Conservation (phyloP, 2,329 filamentous ascomycete species). For the Trichoderma sp. region DNA sequence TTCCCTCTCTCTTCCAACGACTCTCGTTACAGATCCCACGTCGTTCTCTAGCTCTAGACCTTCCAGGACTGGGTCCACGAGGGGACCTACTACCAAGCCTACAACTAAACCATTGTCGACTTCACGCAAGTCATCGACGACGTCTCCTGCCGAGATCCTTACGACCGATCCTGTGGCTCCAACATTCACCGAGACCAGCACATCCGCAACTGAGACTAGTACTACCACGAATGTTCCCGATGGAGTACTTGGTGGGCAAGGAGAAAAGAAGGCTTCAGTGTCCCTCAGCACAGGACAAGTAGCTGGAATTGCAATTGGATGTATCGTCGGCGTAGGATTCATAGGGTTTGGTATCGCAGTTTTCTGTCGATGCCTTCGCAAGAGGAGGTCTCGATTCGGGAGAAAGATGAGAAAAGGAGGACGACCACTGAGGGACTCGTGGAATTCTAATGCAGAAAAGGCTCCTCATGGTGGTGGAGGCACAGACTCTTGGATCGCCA, state of each 20-base stretch:
- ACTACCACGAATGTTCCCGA: conserved; percentile 16
- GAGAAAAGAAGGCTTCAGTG: neutral
- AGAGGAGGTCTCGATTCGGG: conserved; percentile 35
- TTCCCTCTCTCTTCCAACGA: conserved; percentile 28
- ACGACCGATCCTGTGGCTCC: neutral
- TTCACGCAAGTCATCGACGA: neutral
- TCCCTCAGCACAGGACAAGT: conserved; percentile 46
- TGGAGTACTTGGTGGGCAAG: neutral
- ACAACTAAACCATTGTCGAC: neutral
- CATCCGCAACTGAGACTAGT: neutral
- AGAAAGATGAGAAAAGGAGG: conserved; percentile 10
- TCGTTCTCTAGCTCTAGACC: conserved; percentile 22
- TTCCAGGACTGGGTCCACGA: neutral
- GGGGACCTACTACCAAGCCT: neutral
- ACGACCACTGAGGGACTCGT: conserved; percentile 33
- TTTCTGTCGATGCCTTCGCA: conserved; percentile 42
- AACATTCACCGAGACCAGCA: conserved; percentile 5
- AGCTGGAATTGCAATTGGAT: conserved; percentile 57
- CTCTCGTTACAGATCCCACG: conserved; percentile 29
- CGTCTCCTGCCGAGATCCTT: neutral
- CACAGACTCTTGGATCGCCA: conserved; percentile 30
- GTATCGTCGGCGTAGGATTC: conserved; percentile 44
- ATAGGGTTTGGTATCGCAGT: conserved; percentile 50
- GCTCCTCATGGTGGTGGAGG: conserved; percentile 22
- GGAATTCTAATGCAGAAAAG: conserved; percentile 34